phyloP scores from a whole-genome alignment of 2,329 filamentous ascomycete genomes.

The Epicoccum nigrum region DNA sequence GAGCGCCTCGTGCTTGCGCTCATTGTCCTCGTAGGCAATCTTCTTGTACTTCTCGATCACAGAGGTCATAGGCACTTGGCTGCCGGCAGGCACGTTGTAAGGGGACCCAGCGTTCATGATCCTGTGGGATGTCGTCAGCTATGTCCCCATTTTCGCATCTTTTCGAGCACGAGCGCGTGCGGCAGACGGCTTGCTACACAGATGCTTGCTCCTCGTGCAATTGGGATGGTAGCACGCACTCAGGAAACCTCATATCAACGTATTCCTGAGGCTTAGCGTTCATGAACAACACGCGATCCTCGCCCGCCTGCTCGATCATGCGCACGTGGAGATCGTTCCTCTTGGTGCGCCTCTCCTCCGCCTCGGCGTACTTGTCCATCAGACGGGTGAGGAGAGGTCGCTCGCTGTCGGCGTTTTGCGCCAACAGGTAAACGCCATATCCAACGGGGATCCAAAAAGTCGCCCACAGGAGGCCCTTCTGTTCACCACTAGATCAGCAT shows the following conservation, averaged over 20 bases:
- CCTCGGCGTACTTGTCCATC: slow-evolving; percentile 62
- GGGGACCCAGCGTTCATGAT: slow-evolving; percentile 67
- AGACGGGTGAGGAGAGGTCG: slow-evolving; percentile 54
- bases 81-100: slow-evolving; percentile 68
- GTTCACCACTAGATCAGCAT: slow-evolving; percentile 31
- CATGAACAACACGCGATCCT: slow-evolving; percentile 66
- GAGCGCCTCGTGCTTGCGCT: slow-evolving; percentile 57
- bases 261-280: slow-evolving; percentile 54
- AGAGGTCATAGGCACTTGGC: slow-evolving; percentile 62
- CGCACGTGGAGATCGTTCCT: slow-evolving; percentile 66
- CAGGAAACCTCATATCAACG: slow-evolving; percentile 65
- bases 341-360: slow-evolving; percentile 59
- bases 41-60: slow-evolving; percentile 69
- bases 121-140: slow-evolving; percentile 49
- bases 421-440: slow-evolving; percentile 54
- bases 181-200: too few species aligned
- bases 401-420: slow-evolving; percentile 49
- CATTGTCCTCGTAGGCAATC: slow-evolving; percentile 62
- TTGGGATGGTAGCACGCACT: slow-evolving; percentile 60
- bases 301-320: slow-evolving; percentile 67
- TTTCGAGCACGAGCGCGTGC: too few species aligned
- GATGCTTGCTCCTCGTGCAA: too few species aligned
- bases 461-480: slow-evolving; percentile 59
- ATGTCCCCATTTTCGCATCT: not conserved
- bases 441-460: slow-evolving; percentile 55